Base-by-base conservation (phyloP, 106 monocot genomes). In the Posidonia australis region DNA sequence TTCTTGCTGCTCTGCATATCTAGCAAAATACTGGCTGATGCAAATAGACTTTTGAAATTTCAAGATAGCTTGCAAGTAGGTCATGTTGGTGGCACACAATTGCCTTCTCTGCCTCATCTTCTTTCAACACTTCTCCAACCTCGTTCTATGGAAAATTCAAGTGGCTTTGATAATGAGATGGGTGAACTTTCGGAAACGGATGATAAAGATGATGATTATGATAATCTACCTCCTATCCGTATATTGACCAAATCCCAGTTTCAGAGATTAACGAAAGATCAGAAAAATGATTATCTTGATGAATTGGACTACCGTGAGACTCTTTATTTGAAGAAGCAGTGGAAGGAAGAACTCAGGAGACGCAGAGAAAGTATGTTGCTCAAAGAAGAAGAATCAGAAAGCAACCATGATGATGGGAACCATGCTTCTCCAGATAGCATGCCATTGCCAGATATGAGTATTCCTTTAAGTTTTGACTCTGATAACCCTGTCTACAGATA, bases 301-400 rank as follows among this genome's bases (percentile, higher is more conserved):
- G 94, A 96, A 69, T 67, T 96, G 64, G 84, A 96, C 11, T 96
- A 87, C 57, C 84, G 94, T 62, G 94, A 90, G 49, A 90, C 80
- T n/a, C 53, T 96, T 23, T 90, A 76, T 78, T 51, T 96, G 52
- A 96, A 87, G 74, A 96, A 87, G 70, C 87, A 90, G 60, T 72
- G 77, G 76, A 96, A 79, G 66, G 82, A 77, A 65, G 82, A 87
- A 62, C n/a, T 84, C 49, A 69, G 46, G 67, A 83, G 73, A 48
- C 69, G 52, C 18, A 89, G 72, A 56, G 70, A 73, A 59, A 69
- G 65, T 9, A 68, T 44, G n/a, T n/a, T 31, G 51, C 24, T 4
- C 5, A 36, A 42, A 26, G 67, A 63, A 52, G 67, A 46, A 64
- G 19, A 27, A 48, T 55, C 48, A 31, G 60, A 31, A 47, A 51